phyloP scores from a whole-genome alignment of 805 yeast species.

The Wickerhamiella brachini region DNA sequence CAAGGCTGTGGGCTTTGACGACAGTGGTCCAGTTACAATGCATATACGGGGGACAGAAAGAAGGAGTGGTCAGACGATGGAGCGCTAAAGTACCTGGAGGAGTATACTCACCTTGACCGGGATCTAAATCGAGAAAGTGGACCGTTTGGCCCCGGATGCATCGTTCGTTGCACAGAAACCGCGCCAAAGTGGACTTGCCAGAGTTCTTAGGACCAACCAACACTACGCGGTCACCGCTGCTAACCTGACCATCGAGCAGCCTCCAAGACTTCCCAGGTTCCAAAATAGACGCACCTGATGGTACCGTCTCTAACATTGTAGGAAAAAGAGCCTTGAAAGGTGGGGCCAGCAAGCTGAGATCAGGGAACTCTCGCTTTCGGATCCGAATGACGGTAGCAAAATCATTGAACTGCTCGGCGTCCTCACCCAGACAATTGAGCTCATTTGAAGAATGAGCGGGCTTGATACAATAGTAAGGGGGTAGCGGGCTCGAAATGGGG shows the following conservation, averaged over 20 bases:
- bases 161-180: conserved; percentile 26
- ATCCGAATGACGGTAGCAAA: conserved; percentile 7
- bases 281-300: neutral
- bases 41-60: conserved; percentile 29
- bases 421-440: neutral
- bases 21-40: conserved; percentile 19
- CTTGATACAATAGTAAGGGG: conserved; percentile 15
- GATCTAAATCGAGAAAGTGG: conserved; percentile 62
- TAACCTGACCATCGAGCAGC: conserved; percentile 4
- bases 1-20: conserved; percentile 33
- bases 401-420: neutral
- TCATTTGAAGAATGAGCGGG: conserved; percentile 5
- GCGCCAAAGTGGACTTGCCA: conserved; percentile 68
- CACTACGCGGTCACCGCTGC: conserved; percentile 19
- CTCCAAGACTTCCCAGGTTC: conserved; percentile 15
- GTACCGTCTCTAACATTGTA: neutral
- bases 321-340: conserved; percentile 18
- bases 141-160: conserved; percentile 22
- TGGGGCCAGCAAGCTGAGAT: conserved; percentile 16
- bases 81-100: conserved; percentile 59
- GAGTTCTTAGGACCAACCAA: conserved; percentile 57
- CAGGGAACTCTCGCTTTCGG: neutral
- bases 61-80: conserved; percentile 23
- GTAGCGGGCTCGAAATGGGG: conserved; percentile 10
- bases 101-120: conserved; percentile 76